phyloP scores from a whole-genome alignment of 805 yeast species.

The Wickerhamiella lipophila region DNA sequence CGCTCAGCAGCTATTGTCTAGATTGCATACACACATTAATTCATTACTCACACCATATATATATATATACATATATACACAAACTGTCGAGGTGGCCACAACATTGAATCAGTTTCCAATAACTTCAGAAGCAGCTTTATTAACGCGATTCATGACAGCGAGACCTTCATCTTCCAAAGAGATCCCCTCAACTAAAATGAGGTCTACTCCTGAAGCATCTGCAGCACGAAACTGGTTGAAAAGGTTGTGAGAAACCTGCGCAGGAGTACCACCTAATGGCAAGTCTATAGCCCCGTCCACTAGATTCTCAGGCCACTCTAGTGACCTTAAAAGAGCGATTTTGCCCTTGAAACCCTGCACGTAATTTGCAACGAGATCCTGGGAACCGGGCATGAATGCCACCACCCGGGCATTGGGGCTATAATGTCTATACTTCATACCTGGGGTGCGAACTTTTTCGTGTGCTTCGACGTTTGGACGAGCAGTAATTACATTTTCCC shows the following conservation, averaged over 20 bases:
- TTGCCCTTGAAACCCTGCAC: constrained; percentile 16
- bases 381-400: constrained; percentile 41
- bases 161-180: constrained; percentile 67
- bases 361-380: constrained; percentile 21
- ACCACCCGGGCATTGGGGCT: constrained; percentile 81
- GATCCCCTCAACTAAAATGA: constrained; percentile 76
- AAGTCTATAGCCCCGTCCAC: constrained; percentile 13
- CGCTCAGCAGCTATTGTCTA: neutral
- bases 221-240: constrained; percentile 63
- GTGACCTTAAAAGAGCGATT: constrained; percentile 13
- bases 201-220: constrained; percentile 54
- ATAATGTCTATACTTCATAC: constrained; percentile 94
- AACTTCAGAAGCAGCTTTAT: constrained; percentile 53
- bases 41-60: neutral
- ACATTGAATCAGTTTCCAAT: neutral
- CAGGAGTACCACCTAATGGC: constrained; percentile 37
- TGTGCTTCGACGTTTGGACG: constrained; percentile 39
- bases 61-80: neutral
- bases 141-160: constrained; percentile 85
- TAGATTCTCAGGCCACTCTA: neutral
- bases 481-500: constrained; percentile 55
- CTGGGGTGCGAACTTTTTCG: constrained; percentile 78
- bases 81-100: too few relatives aligned
- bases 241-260: constrained; percentile 59
- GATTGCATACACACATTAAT: neutral